These are phyloP conservation scores for Annulohypoxylon maeteangense DNA, from an alignment of 495 filamentous ascomycete species.

Conservation along the genomic window DNA sequence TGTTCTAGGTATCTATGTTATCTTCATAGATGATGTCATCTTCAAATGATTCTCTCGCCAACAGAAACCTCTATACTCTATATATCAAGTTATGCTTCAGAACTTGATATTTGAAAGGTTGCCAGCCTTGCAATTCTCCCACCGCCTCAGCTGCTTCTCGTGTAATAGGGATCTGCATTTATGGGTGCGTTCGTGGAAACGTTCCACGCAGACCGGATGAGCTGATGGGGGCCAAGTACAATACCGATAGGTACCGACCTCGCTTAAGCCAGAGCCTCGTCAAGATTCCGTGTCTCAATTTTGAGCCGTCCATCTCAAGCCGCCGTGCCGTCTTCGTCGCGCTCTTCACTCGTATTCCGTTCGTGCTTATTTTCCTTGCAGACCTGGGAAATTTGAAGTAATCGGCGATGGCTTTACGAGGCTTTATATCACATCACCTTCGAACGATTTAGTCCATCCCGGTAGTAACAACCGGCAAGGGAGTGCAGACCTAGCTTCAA, in stretches of 20 bases:
- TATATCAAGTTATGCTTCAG: neutral
- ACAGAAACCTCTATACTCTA: neutral
- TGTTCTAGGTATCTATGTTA: no score
- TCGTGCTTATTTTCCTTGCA: neutral
- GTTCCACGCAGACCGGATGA: constrained; percentile 1
- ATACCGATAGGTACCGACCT: neutral
- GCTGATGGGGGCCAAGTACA: neutral
- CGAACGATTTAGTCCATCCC: neutral
- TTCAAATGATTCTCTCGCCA: neutral
- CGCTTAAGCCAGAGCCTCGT: neutral
- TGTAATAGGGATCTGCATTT: constrained; percentile 10
- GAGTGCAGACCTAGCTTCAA: neutral
- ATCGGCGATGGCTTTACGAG: neutral
- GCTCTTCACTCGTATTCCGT: neutral
- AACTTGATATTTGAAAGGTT: neutral
- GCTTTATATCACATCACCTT: neutral
- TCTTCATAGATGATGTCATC: neutral
- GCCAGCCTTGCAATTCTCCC: neutral
- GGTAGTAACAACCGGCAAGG: neutral
- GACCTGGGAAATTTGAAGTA: neutral
- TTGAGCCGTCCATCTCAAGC: neutral
- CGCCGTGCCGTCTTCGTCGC: neutral
- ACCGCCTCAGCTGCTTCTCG: neutral
- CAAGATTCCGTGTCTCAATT: neutral
- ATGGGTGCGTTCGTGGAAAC: constrained; percentile 12